A percentile compares a stretch with the other conserved stretches of the same genome.
phyloP scores from a whole-genome alignment of 192 early-diverging fungal species.

The Funneliformis mosseae region DNA sequence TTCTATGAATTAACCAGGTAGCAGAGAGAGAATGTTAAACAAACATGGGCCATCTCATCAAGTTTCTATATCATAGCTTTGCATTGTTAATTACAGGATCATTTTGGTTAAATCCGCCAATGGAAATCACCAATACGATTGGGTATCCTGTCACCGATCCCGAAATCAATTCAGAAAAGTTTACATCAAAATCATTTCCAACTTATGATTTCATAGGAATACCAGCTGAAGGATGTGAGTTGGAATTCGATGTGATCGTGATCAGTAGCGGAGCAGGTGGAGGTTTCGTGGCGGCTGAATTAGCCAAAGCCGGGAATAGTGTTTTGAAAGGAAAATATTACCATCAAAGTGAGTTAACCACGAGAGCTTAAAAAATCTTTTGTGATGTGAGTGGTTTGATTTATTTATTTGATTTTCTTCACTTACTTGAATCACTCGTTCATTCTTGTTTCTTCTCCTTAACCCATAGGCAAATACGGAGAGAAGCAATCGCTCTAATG shows the following conservation, averaged over 20 bases:
- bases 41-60: slow-evolving; percentile 28
- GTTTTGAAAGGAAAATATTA: slow-evolving; percentile 70
- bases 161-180: slow-evolving; percentile 41
- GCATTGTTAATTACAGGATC: neutral
- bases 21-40: slow-evolving; percentile 41
- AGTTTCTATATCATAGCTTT: slow-evolving; percentile 31
- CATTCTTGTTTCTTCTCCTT: no score
- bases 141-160: slow-evolving; percentile 60
- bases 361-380: slow-evolving; percentile 25
- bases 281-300: slow-evolving; percentile 64
- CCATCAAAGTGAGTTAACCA: slow-evolving; percentile 54
- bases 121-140: slow-evolving; percentile 44
- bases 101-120: neutral
- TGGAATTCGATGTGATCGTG: slow-evolving; percentile 64
- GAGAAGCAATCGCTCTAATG: slow-evolving; percentile 67
- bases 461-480: slow-evolving; percentile 50
- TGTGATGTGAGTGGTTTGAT: no score
- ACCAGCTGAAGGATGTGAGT: slow-evolving; percentile 37
- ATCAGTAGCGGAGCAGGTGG: slow-evolving; percentile 74
- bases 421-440: no score
- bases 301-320: slow-evolving; percentile 65
- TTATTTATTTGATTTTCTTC: no score
- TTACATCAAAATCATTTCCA: slow-evolving; percentile 45
- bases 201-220: slow-evolving; percentile 54
- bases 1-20: slow-evolving; percentile 37